These are phyloP conservation scores for Trichosporon faecale DNA, from an alignment of 1,284 basidiomycete species.

Conservation along the genomic window DNA sequence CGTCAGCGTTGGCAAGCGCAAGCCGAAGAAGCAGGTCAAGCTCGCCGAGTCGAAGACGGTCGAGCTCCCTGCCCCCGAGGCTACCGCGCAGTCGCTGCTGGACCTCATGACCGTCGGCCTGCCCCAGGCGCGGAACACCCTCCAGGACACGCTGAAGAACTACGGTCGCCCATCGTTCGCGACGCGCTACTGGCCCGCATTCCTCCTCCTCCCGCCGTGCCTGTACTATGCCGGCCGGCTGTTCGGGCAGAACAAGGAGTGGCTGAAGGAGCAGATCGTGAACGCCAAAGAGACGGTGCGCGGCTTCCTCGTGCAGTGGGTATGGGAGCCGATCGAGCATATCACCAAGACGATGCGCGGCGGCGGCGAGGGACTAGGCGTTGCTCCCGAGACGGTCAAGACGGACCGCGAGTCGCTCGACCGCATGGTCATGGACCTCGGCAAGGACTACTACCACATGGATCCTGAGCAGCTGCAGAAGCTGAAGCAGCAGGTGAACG, in stretches of 20 bases:
- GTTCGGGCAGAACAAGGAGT: conserved; percentile 45
- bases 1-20: not conserved
- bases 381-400: conserved; percentile 49
- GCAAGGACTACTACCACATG: conserved; percentile 65
- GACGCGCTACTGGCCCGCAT: conserved; percentile 50
- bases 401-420: conserved; percentile 70
- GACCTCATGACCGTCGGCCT: conserved; percentile 37
- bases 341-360: conserved; percentile 71
- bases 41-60: not conserved
- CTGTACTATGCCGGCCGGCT: conserved; percentile 30
- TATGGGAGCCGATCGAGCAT: conserved; percentile 79
- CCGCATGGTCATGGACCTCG: conserved; percentile 84
- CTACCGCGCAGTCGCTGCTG: conserved; percentile 34
- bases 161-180: conserved; percentile 44
- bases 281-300: conserved; percentile 67
- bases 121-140: conserved; percentile 26
- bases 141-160: conserved; percentile 29
- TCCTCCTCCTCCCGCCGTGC: conserved; percentile 49
- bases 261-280: conserved; percentile 57
- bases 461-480: conserved; percentile 61
- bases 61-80: not conserved
- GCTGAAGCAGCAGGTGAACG: conserved; percentile 65
- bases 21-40: conserved; percentile 13
- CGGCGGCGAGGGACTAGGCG: conserved; percentile 57
- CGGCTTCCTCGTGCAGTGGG: conserved; percentile 79